These are phyloP conservation scores for Penicillium frequentans DNA, from an alignment of 2,329 filamentous ascomycete species.

Conservation along the genomic window DNA sequence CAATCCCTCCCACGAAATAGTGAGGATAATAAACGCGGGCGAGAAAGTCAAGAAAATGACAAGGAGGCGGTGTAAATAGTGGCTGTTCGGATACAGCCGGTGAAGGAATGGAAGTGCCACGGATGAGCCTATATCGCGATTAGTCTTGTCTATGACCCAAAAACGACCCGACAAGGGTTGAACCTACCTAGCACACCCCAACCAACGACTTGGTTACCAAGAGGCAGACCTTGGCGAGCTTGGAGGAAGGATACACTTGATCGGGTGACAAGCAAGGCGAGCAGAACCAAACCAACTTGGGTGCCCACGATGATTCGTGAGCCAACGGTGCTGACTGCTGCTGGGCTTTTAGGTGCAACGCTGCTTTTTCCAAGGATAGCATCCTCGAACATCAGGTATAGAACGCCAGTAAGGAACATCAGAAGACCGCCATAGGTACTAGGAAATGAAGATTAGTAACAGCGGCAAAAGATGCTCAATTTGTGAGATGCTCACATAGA, in stretches of 20 bases:
- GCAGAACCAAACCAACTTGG: slow-evolving; percentile 70
- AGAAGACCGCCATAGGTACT: slow-evolving; percentile 73
- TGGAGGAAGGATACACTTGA: slow-evolving; percentile 85
- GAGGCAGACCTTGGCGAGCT: slow-evolving; percentile 77
- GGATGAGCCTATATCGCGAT: slow-evolving; percentile 59
- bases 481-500: slow-evolving; percentile 62
- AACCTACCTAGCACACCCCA: slow-evolving; percentile 73
- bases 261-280: slow-evolving; percentile 82
- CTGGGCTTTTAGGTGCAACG: slow-evolving; percentile 19
- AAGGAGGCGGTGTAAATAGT: slow-evolving; percentile 87
- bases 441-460: slow-evolving; percentile 35
- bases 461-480: background rate
- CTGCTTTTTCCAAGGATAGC: slow-evolving; percentile 49
- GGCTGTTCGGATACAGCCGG: slow-evolving; percentile 72
- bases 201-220: slow-evolving; percentile 83
- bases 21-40: slow-evolving; percentile 91
- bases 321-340: slow-evolving; percentile 26
- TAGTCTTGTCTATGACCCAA: slow-evolving; percentile 1
- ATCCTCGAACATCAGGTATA: slow-evolving; percentile 81
- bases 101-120: slow-evolving; percentile 80
- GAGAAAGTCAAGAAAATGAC: slow-evolving; percentile 91
- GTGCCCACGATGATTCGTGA: slow-evolving; percentile 48
- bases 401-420: slow-evolving; percentile 73
- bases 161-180: background rate
- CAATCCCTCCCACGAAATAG: slow-evolving; percentile 93